Percentiles rank a stretch among this genome's conserved stretches.
Evolutionary conservation across 1,284 basidiomycete genomes (phyloP).

Genomic region (Rhodotorula sp.): DNA sequence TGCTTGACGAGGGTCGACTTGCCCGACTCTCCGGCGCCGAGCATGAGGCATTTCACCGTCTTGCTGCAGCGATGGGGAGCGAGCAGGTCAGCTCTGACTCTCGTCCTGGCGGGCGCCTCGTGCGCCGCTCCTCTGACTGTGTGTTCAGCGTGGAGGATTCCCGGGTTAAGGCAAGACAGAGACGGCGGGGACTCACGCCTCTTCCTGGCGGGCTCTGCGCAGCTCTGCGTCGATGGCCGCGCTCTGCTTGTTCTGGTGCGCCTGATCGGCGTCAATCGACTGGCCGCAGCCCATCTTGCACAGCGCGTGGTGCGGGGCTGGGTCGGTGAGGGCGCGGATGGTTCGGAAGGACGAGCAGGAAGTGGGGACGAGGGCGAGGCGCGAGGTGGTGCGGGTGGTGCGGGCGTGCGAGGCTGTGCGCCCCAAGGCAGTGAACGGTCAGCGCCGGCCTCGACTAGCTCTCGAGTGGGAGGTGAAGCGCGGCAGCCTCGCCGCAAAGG

Average conservation of each 20-base stretch:
- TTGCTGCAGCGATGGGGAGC: not conserved
- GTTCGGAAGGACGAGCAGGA: not conserved
- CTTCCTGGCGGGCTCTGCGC: not conserved
- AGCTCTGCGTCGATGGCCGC: slow-evolving; percentile 17
- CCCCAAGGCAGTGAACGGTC: too few relatives aligned
- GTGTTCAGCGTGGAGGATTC: too few relatives aligned
- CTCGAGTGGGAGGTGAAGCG: too few relatives aligned
- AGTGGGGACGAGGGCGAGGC: not conserved
- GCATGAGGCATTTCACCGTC: slow-evolving; percentile 29
- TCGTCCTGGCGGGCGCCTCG: too few relatives aligned
- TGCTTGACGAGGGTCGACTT: slow-evolving; percentile 40
- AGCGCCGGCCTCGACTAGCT: too few relatives aligned
- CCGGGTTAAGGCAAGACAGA: not conserved
- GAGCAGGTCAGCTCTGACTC: not conserved
- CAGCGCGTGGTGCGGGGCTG: not conserved
- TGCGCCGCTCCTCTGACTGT: too few relatives aligned
- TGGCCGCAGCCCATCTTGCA: slow-evolving; percentile 20
- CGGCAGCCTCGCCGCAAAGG: too few relatives aligned
- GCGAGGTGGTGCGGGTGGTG: too few relatives aligned
- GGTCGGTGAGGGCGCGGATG: not conserved
- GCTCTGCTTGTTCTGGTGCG: not conserved
- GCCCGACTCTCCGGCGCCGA: slow-evolving; percentile 50
- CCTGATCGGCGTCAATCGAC: slow-evolving; percentile 9
- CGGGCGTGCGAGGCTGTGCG: too few relatives aligned
- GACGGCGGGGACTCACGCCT: slow-evolving; percentile 2